Percentiles rank a stretch among this genome's conserved stretches.
These are phyloP conservation scores for Urtica urens DNA, from an alignment of 306 rosid genomes.

Conservation along the genomic window DNA sequence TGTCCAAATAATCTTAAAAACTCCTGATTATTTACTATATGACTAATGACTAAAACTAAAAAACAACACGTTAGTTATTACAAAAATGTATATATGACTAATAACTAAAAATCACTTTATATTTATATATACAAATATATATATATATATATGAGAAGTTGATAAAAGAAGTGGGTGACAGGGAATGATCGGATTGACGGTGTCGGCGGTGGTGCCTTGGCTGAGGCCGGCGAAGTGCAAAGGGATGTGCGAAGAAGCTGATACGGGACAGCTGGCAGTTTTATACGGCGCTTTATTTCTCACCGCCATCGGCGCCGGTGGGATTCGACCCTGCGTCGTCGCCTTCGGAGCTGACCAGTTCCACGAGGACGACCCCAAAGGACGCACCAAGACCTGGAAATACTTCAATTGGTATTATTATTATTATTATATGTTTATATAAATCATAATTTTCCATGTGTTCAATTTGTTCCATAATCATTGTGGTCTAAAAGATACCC, in stretches of 20 bases:
- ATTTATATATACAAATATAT: neutral
- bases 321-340: constrained; percentile 94
- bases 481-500: too few relatives aligned
- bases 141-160: neutral
- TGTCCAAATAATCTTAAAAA: too few relatives aligned
- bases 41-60: too few relatives aligned
- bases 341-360: constrained; percentile 95
- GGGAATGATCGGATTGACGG: constrained; percentile 74
- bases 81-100: too few relatives aligned
- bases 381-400: constrained; percentile 53
- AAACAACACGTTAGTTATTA: too few relatives aligned
- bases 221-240: constrained; percentile 70
- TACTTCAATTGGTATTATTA: constrained; percentile 98
- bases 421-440: too few relatives aligned
- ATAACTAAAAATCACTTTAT: too few relatives aligned
- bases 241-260: constrained; percentile 51
- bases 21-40: too few relatives aligned
- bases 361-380: constrained; percentile 59
- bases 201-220: constrained; percentile 64
- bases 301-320: constrained; percentile 74
- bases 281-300: constrained; percentile 45
- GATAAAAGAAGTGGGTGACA: too few relatives aligned
- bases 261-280: constrained; percentile 41
- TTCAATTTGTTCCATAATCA: too few relatives aligned
- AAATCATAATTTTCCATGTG: too few relatives aligned